phyloP scores from a whole-genome alignment of 768 basidiomycete genomes.

The Coprinopsis strossmayeri region DNA sequence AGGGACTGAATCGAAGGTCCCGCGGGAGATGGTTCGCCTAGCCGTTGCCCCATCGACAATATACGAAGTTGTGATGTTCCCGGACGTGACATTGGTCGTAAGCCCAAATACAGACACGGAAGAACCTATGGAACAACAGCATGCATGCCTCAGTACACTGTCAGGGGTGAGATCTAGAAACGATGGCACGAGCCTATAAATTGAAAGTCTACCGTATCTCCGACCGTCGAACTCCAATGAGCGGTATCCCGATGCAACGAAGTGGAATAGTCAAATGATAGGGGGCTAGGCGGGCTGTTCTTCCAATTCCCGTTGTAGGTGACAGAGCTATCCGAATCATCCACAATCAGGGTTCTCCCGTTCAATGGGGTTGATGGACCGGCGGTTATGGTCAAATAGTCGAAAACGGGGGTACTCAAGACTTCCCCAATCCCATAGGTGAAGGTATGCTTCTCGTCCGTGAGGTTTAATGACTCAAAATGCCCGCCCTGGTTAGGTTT shows the following conservation, averaged over 20 bases:
- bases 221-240: conserved; percentile 30
- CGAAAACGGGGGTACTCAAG: conserved; percentile 25
- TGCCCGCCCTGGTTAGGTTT: conserved; percentile 22
- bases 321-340: conserved; percentile 26
- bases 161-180: not conserved
- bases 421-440: conserved; percentile 24
- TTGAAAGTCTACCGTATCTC: conserved; percentile 26
- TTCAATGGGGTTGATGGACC: conserved; percentile 27
- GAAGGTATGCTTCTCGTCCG: conserved; percentile 31
- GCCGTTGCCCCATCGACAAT: conserved; percentile 28
- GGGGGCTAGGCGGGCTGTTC: conserved; percentile 14
- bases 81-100: conserved; percentile 20
- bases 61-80: conserved; percentile 29
- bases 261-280: conserved; percentile 20
- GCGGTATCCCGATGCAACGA: conserved; percentile 25
- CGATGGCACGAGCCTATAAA: conserved; percentile 26
- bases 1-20: conserved; percentile 23
- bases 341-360: conserved; percentile 29
- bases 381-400: conserved; percentile 33
- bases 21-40: conserved; percentile 19
- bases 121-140: conserved; percentile 21
- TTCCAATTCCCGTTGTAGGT: conserved; percentile 30
- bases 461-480: conserved; percentile 25
- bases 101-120: conserved; percentile 31
- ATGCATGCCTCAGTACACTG: conserved; percentile 5